Evolutionary conservation across 495 filamentous ascomycete genomes (phyloP).

Genomic region (Letharia lupina): DNA sequence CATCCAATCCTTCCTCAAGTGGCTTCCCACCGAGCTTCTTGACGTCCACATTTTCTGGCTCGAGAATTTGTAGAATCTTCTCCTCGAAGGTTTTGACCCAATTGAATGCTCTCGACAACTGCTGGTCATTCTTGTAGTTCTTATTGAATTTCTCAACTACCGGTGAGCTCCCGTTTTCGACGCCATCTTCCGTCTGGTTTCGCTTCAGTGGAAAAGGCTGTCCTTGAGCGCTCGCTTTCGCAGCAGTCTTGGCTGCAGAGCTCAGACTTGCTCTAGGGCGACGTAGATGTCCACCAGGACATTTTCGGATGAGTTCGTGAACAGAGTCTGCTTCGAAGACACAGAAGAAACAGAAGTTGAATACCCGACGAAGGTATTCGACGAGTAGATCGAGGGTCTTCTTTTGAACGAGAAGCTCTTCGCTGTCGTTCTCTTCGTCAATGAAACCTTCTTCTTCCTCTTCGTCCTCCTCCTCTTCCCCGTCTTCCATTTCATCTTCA

Average conservation of each 20-base stretch:
- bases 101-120: conserved; percentile 89
- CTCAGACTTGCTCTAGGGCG: conserved; percentile 78
- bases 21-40: conserved; percentile 83
- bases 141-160: conserved; percentile 60
- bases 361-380: conserved; percentile 91
- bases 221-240: conserved; percentile 68
- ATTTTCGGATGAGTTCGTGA: conserved; percentile 91
- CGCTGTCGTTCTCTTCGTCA: conserved; percentile 80
- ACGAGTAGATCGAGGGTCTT: conserved; percentile 94
- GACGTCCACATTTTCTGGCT: conserved; percentile 79
- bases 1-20: conserved; percentile 73
- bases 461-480: conserved; percentile 60
- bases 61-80: conserved; percentile 83
- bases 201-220: conserved; percentile 73
- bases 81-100: conserved; percentile 99
- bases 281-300: conserved; percentile 90
- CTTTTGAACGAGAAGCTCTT: conserved; percentile 83
- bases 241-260: conserved; percentile 73
- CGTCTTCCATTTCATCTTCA: conserved; percentile 63
- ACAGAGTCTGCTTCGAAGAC: conserved; percentile 97
- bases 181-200: conserved; percentile 54
- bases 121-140: conserved; percentile 70
- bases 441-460: conserved; percentile 62
- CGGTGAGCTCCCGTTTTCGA: conserved; percentile 50
- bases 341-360: conserved; percentile 99